Conservation (phyloP, 768 basidiomycete genomes). For the Russula olivacea region DNA sequence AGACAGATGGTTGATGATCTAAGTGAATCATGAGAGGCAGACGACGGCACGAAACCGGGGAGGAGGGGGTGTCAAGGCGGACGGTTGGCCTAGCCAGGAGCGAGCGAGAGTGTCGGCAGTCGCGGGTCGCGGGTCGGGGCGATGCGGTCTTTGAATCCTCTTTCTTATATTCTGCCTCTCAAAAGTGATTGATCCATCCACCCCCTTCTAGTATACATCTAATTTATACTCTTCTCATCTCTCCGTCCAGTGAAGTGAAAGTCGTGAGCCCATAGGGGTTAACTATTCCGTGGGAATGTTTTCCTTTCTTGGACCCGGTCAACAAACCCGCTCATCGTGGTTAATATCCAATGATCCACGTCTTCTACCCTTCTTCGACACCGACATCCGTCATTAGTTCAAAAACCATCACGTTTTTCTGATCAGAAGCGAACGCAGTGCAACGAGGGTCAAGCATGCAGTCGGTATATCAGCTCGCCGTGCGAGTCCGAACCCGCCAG, state of each 20-base stretch:
- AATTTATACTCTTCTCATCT: background rate
- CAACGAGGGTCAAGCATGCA: background rate
- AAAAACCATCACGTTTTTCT: background rate
- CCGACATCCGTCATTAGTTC: background rate
- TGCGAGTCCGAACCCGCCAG: background rate
- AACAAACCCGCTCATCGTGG: background rate
- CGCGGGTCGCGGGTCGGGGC: background rate
- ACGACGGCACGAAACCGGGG: conserved; percentile 1
- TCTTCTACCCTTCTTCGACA: background rate
- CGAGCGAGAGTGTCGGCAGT: background rate
- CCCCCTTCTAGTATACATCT: background rate
- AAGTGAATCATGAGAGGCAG: conserved; percentile 33
- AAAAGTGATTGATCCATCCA: too few species aligned
- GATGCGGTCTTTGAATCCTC: conserved; percentile 7
- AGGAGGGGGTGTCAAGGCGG: background rate
- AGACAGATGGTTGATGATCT: conserved; percentile 30
- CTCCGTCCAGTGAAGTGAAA: background rate
- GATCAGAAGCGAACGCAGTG: background rate
- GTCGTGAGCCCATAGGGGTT: background rate
- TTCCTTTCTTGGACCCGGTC: conserved; percentile 10
- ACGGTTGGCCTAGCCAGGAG: background rate
- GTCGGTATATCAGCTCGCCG: background rate
- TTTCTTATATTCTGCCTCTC: background rate
- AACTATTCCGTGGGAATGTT: conserved; percentile 3
- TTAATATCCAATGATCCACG: conserved; percentile 1